Evolutionary conservation across 2,329 filamentous ascomycete species (phyloP), one percentile per base, ranked within the genome.

Genomic region (Fusarium sacchari): DNA sequence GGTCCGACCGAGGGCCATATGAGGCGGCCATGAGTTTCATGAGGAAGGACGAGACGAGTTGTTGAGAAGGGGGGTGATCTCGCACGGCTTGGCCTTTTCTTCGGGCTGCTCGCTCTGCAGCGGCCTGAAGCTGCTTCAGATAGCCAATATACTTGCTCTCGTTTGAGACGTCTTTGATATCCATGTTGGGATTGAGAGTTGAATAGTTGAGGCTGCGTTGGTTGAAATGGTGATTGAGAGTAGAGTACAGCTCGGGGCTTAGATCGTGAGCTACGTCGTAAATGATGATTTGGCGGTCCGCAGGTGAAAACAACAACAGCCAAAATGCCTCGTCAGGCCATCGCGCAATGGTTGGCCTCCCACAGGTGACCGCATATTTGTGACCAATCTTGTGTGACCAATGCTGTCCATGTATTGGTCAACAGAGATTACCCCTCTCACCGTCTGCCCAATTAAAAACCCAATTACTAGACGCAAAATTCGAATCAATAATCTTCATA

Each of bases 101-200:
- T 15, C 20, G 11, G 6, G 55, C 55, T 8, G 60, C 60, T 43
- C 7, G 52, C 15, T 60, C 50, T 36, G 42, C 43, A 26, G 42
- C 34, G 8, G 7, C 7, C 36, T 64, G n/a, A 32, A 64, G 18
- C 13, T 40, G 36, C 32, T 49, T 64, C 36, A 64, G 36, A 17
- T 42, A 46, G 8, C 18, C 36, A 18, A 64, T 60, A 9, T 40
- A 58, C 15, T 42, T 1, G 13, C 28, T 44, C n/a, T 64, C 36
- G 17, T 60, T 30, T 18, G 32, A 64, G 26, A 64, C 36, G 13
- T 64, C 60, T 42, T 60, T 60, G 30, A 60, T n/a, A 32, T 64
- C 60, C 36, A 64, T 64, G 9, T 60, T 60, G 28, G 6, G 20
- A 30, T 57, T 22, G 2, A 43, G 14, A 34, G 24, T 24, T 57